These are phyloP conservation scores for Orbilia blumenaviensis DNA, from an alignment of 2,329 filamentous ascomycete genomes.

Conservation along the genomic window DNA sequence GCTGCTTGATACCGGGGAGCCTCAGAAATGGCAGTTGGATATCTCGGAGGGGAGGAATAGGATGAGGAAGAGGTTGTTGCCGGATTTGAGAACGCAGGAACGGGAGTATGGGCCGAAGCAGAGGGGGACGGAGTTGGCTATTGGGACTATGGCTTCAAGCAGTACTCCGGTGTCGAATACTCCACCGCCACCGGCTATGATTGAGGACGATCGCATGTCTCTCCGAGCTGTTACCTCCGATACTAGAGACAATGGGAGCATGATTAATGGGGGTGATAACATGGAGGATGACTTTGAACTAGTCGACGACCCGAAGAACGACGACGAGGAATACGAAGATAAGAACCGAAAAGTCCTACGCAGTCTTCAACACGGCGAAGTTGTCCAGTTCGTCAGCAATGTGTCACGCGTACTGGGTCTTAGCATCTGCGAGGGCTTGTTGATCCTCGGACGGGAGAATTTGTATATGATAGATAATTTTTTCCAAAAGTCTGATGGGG, in stretches of 20 bases:
- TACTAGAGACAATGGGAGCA: constrained; percentile 54
- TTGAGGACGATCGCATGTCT: constrained; percentile 56
- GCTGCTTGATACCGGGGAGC: constrained; percentile 73
- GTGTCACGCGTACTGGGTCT: constrained; percentile 92
- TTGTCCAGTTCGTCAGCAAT: constrained; percentile 93
- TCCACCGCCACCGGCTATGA: constrained; percentile 54
- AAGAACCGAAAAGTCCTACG: constrained; percentile 99
- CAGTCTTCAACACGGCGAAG: constrained; percentile 85
- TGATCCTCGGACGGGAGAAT: constrained; percentile 90
- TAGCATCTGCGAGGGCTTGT: constrained; percentile 89
- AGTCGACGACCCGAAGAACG: constrained; percentile 88
- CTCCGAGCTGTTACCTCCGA: constrained; percentile 39
- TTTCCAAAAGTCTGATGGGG: constrained; percentile 91
- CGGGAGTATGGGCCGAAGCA: constrained; percentile 87
- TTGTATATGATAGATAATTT: constrained; percentile 97
- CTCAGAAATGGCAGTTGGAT: constrained; percentile 87
- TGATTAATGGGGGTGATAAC: constrained; percentile 57
- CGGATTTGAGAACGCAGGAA: constrained; percentile 74
- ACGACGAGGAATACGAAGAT: constrained; percentile 85
- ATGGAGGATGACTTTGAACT: constrained; percentile 94
- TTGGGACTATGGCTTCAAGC: constrained; percentile 7
- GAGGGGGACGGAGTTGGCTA: constrained; percentile 66
- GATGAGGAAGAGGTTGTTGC: constrained; percentile 87
- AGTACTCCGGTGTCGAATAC: constrained; percentile 37
- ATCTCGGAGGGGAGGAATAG: constrained; percentile 94